Evolutionary conservation across 345 rosid genomes (phyloP).

Genomic region (Kernera saxatilis): DNA sequence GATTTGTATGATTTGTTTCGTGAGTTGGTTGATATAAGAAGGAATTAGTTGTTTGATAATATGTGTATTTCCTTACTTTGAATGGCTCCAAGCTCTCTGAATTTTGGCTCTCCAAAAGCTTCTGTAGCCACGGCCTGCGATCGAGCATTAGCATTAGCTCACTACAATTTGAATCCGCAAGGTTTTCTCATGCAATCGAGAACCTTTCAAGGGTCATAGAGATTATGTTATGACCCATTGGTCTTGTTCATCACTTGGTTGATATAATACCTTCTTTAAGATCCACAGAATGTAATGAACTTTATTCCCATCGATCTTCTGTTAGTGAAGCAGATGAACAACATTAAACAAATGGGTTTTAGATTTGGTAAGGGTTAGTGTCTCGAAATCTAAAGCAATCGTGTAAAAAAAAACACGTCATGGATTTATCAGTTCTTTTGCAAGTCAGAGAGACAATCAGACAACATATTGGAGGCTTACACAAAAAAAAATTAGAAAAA

Average conservation of each 20-base stretch:
- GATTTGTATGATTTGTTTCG: conserved; percentile 29
- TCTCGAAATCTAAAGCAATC: background rate
- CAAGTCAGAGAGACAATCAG: background rate
- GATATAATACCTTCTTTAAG: background rate
- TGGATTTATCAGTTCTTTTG: background rate
- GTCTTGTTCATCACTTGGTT: background rate
- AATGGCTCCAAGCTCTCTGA: background rate
- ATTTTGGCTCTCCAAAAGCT: background rate
- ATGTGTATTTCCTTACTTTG: background rate
- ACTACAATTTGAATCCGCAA: background rate
- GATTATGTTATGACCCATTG: too few relatives aligned
- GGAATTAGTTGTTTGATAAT: conserved; percentile 11
- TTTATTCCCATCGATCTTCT: background rate
- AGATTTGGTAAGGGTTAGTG: background rate
- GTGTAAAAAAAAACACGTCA: background rate
- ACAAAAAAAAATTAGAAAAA: background rate
- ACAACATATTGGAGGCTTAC: background rate
- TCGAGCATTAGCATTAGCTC: background rate
- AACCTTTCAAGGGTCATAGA: background rate
- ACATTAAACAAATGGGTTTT: too few relatives aligned
- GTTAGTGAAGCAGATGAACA: background rate
- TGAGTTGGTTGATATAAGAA: conserved; percentile 20
- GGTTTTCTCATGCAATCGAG: background rate
- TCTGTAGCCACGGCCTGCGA: background rate
- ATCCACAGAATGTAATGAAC: background rate